Percentiles rank a stretch among this genome's conserved stretches.
phyloP scores from a whole-genome alignment of 2,329 filamentous ascomycete genomes.

The Aspergillus piperis region DNA sequence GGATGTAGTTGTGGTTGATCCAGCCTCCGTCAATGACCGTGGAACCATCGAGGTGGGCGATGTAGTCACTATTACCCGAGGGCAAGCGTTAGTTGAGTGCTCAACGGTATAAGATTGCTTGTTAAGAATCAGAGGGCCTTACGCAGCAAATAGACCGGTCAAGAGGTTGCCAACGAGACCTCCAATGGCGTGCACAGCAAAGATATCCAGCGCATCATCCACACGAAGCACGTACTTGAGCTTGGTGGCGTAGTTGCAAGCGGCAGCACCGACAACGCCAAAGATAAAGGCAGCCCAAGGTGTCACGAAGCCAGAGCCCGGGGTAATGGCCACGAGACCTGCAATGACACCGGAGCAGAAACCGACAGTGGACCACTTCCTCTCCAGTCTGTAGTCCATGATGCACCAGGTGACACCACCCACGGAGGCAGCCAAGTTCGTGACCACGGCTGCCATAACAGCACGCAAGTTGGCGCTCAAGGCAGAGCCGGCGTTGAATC shows the following conservation, averaged over 20 bases:
- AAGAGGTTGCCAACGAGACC: conserved; percentile 77
- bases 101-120: not conserved
- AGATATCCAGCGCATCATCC: conserved; percentile 87
- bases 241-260: conserved; percentile 89
- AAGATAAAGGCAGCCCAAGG: conserved; percentile 81
- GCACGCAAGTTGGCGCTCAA: conserved; percentile 79
- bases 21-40: conserved; percentile 72
- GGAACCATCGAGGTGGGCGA: conserved; percentile 75
- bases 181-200: conserved; percentile 77
- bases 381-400: conserved; percentile 83
- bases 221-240: conserved; percentile 80
- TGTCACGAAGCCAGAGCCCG: conserved; percentile 82
- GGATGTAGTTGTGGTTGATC: conserved; percentile 80
- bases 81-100: conserved; percentile 15
- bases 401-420: conserved; percentile 89
- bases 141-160: conserved; percentile 80
- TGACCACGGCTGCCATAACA: conserved; percentile 83
- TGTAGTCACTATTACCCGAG: conserved; percentile 63
- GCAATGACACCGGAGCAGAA: conserved; percentile 91
- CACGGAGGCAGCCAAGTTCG: conserved; percentile 79
- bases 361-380: conserved; percentile 89
- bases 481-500: conserved; percentile 87
- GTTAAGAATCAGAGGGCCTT: conserved; percentile 31
- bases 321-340: conserved; percentile 84
- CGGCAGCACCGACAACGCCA: conserved; percentile 71